phyloP scores from a whole-genome alignment of 768 basidiomycete genomes.

The Lactarius sanguifluus region DNA sequence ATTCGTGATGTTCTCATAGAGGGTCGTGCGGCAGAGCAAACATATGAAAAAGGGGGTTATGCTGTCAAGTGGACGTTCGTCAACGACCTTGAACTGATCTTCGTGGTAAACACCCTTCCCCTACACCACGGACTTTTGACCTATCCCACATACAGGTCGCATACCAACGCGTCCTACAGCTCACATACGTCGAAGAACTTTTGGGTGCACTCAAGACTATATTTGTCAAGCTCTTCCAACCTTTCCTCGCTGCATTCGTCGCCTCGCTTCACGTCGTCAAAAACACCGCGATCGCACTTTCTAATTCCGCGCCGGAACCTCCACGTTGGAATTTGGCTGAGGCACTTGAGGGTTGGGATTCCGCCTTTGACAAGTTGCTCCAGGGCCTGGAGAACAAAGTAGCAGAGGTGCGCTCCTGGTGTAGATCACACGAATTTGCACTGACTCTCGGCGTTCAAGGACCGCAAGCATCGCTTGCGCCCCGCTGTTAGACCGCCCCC shows the following conservation, averaged over 20 bases:
- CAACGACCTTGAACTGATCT: conserved; percentile 94
- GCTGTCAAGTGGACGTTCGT: conserved; percentile 93
- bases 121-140: conserved; percentile 5
- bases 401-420: conserved; percentile 48
- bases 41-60: conserved; percentile 92
- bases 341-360: conserved; percentile 80
- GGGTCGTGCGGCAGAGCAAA: conserved; percentile 75
- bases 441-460: conserved; percentile 43
- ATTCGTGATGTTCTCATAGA: conserved; percentile 92
- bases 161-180: conserved; percentile 93
- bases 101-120: conserved; percentile 59
- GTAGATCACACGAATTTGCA: conserved; percentile 5
- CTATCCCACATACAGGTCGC: conserved; percentile 61
- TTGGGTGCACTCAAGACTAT: conserved; percentile 75
- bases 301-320: conserved; percentile 40
- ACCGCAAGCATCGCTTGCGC: conserved; percentile 67
- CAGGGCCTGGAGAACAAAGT: conserved; percentile 74
- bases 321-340: conserved; percentile 66
- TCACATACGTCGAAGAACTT: conserved; percentile 91
- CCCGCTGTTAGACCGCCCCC: conserved; percentile 38
- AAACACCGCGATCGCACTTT: conserved; percentile 39
- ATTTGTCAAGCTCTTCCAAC: conserved; percentile 85
- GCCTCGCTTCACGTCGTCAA: conserved; percentile 73
- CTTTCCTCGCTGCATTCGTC: conserved; percentile 79
- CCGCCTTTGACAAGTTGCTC: conserved; percentile 72